phyloP scores from a whole-genome alignment of 2,329 filamentous ascomycete genomes.

The Botrytis deweyae region DNA sequence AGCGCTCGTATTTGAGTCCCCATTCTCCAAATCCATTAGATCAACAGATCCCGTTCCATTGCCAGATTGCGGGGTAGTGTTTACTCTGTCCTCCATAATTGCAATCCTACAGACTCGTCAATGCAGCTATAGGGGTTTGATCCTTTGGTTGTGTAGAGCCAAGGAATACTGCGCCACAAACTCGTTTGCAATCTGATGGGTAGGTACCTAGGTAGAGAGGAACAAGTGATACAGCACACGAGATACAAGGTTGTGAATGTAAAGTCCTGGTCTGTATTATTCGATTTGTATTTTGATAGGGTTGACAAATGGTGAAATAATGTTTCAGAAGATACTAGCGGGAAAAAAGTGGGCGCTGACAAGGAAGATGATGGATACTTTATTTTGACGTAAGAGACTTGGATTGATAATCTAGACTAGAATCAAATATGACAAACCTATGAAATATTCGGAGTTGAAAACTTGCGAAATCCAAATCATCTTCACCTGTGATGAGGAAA shows the following conservation, averaged over 20 bases:
- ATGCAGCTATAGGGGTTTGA: neutral
- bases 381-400: constrained; percentile 1
- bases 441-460: neutral
- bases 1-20: neutral
- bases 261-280: neutral
- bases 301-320: neutral
- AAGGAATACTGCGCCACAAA: constrained; percentile 16
- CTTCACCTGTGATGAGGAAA: neutral
- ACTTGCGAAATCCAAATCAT: neutral
- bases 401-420: neutral
- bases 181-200: neutral
- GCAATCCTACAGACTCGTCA: neutral
- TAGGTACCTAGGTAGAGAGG: neutral
- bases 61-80: neutral
- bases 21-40: neutral
- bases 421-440: neutral
- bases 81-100: constrained; percentile 1
- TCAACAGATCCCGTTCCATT: neutral
- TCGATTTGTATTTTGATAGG: neutral
- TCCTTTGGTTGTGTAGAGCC: neutral
- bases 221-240: neutral
- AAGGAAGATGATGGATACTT: constrained; percentile 1
- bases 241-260: neutral
- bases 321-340: neutral
- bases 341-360: neutral